Base-by-base conservation (phyloP, 2,329 filamentous ascomycete species). In the Atkinsonella texensis region DNA sequence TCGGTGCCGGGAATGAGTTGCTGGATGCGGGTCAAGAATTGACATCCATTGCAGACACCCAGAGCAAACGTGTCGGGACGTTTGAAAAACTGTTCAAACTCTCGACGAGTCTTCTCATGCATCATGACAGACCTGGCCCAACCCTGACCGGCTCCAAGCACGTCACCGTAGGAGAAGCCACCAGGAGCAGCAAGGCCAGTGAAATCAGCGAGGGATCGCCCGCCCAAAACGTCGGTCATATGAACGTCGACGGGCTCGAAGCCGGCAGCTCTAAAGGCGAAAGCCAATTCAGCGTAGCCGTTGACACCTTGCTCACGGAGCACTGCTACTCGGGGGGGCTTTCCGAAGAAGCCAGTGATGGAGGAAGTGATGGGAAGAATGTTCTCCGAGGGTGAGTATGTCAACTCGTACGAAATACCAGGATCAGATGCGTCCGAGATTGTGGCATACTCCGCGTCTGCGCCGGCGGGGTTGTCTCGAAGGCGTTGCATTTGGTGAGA, bases 21-120 rank as follows among this genome's bases (percentile, higher is more conserved):
- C 63, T 88, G 88, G 69, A 70, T 66, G 48, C 89, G 82, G 6
- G 85, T 86, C 41, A 97, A 74, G 81, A 97, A 95, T 69, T 98
- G 93, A 65, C 93, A 97, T 48, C 93, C 93, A 66, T 98, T 98
- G 77, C 93, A 97, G 35, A 97, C 89, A 60, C 93, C 93, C 1
- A 98, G 77, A 0, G 89, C 77, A 68, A 98, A 97, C 0, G 93
- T 97, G 64, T 96, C 89, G 4, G 83, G 79, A 32, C 93, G 81
- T 58, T 83, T 77, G 72, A 97, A 97, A 77, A 96, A 97, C 47
- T 73, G 69, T 61, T 85, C 74, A 70, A 97, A 96, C 59, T 91
- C 86, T 52, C 77, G 75, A 42, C 89, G 81, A 2, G 79, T 77
- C 42, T 84, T 84, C 52, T 84, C 79, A 69, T 97, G 89, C 66